Conservation (phyloP, 495 filamentous ascomycete species). For the Neurospora tetrasperma region DNA sequence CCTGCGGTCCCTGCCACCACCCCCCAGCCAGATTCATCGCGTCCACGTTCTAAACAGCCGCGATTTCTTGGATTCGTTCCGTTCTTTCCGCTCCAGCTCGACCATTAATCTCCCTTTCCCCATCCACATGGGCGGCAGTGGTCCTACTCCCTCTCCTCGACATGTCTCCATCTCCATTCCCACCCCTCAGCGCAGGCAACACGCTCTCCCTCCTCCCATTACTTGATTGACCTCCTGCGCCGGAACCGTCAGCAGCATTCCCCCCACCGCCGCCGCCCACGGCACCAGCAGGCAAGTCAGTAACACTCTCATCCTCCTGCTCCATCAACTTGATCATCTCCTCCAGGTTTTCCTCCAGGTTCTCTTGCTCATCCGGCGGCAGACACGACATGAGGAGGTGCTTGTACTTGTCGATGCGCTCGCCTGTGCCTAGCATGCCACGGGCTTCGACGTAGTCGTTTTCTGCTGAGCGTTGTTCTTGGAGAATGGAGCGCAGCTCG, state of each 20-base stretch:
- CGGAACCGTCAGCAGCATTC: not conserved
- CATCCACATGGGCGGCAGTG: not conserved
- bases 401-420: conserved; percentile 39
- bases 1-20: not conserved
- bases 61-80: not conserved
- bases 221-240: not conserved
- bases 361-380: conserved; percentile 35
- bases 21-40: not conserved
- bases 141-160: not conserved
- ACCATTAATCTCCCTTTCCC: not conserved
- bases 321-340: conserved; percentile 44
- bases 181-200: not conserved
- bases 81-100: not conserved
- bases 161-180: not conserved
- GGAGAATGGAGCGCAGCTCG: conserved; percentile 27
- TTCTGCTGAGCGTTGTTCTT: conserved; percentile 31
- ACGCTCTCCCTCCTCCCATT: not conserved
- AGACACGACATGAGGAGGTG: conserved; percentile 35
- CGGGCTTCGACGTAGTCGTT: conserved; percentile 38
- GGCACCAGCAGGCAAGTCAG: not conserved
- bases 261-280: not conserved
- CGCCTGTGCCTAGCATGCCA: conserved; percentile 33
- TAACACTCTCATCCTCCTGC: conserved; percentile 24
- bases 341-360: conserved; percentile 36
- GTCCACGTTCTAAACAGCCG: not conserved